Evolutionary conservation across 1,139 yeast genomes (phyloP), one percentile per base, ranked within the genome.

Genomic region (Candida freyschussii): DNA sequence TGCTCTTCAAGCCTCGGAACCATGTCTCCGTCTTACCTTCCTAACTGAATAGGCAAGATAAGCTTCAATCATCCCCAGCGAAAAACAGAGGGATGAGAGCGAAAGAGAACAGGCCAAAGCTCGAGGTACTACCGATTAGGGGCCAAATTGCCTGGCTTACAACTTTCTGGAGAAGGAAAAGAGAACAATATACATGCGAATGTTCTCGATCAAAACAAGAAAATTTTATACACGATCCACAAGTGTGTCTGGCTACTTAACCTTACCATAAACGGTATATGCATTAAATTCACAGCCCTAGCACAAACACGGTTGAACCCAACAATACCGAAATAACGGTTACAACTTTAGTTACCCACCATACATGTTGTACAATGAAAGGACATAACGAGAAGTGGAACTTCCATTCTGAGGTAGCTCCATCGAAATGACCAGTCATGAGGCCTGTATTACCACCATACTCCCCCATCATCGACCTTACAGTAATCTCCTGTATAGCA

Each of bases 391-490:
- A 58, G 58, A 75, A 87, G 20, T 69, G 62, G 62, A 83, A 86
- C n/a, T 67, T 67, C 91, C 93, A 82, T 2, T 57, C 43, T 2
- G 42, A 41, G 8, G 55, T 41, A 26, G 55, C 52, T 7, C 52
- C 39, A 43, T 69, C 58, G 53, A 71, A 81, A 34, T 65, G 72
- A 3, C 95, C 96, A 1, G 87, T 78, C 43, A 91, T 61, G 13
- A 91, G 60, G 0, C 96, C 98, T 1, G 91, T 74, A 50, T 83
- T 85, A 3, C 98, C 98, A 34, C 80, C 83, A 51, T 67, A 91
- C 54, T 89, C 96, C 10, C 97, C 98, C 98, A 91, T 91, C 79
- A 89, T 83, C 21, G 96, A 76, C 37, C 87, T 67, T 10, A 91
- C 96, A 0, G 95, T 93, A 32, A 84, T 64, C 57, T 91, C 98